Evolutionary conservation across 176 grass and related monocot genomes (phyloP), one percentile per base, ranked within the genome.

Genomic region (Triticum timopheevii): DNA sequence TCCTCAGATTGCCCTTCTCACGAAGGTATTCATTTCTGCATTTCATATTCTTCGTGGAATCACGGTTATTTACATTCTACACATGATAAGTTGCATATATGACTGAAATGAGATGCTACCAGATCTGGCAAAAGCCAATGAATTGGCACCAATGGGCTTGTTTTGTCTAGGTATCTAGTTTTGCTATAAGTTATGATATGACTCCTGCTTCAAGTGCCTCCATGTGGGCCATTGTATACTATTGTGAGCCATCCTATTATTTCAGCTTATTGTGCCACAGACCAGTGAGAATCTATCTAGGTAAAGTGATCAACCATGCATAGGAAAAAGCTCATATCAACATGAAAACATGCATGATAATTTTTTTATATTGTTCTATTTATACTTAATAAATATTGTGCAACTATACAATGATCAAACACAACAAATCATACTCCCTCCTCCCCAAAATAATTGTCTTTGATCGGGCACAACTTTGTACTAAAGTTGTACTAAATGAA

Each of bases 1-100:
- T 98, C 27, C 90, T 98, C 4, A 93, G 75, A 65, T 80, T 98
- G 56, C 96, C 96, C 78, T 96, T 96, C 88, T 98, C 96, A 31
- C 86, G 96, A 39, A 93, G 94, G 96, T 96, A 91, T 69, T 47
- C 10, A 80, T 79, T 79, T 88, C 30, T 80, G 36, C 6, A 22
- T 61, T 83, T 79, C 2, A 19, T 63, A 13, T 87, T 44, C 4
- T 11, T 61, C 5, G 9, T 73, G 44, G 25, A 50, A 75, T 4
- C 49, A 50, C 1, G 30, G 5, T 80, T 45, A 36, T 84, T 40
- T 62, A 39, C 25, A 74, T 23, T 78, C 12, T 83, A 56, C 23
- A 69, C 23, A 1, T 33, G 23, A 58, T 35, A 65, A 83, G 2
- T 24, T 67, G 20, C 67, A 61, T 78, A 65, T 80, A 17, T 59